Percentiles rank a stretch among this genome's conserved stretches.
Evolutionary conservation across 139 green algal species (phyloP).

Genomic region (Asterochloris erici): DNA sequence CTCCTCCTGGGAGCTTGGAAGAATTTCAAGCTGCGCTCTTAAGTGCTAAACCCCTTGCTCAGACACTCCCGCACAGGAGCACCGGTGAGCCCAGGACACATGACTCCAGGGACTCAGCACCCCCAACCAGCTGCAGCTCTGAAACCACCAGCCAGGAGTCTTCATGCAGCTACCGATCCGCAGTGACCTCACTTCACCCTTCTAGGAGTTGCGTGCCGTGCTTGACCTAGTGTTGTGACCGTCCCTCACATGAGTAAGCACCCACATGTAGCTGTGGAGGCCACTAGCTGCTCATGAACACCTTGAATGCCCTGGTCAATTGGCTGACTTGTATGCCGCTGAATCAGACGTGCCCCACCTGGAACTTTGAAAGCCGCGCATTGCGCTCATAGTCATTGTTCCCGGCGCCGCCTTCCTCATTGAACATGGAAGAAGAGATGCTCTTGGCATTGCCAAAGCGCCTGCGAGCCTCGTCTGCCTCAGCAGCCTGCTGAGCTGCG

Average conservation of each 20-base stretch:
- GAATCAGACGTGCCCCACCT: slow-evolving; percentile 4
- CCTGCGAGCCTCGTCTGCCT: slow-evolving; percentile 48
- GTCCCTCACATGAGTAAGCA: not conserved
- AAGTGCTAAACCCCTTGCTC: not conserved
- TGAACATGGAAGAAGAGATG: slow-evolving; percentile 72
- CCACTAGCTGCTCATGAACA: not conserved
- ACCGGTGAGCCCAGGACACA: too few relatives aligned
- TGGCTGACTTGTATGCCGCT: not conserved
- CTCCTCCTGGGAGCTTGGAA: too few relatives aligned
- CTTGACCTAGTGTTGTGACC: too few relatives aligned
- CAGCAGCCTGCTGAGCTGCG: slow-evolving; percentile 48
- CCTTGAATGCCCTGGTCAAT: not conserved
- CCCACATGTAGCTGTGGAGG: not conserved
- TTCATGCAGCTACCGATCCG: too few relatives aligned
- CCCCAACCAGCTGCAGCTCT: too few relatives aligned
- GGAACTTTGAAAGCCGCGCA: slow-evolving; percentile 37
- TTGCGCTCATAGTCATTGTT: slow-evolving; percentile 51
- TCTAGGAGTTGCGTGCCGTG: too few relatives aligned
- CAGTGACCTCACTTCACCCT: too few relatives aligned
- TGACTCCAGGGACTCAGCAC: too few relatives aligned
- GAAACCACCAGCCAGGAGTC: too few relatives aligned
- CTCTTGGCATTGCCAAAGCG: slow-evolving; percentile 87
- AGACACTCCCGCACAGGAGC: too few relatives aligned
- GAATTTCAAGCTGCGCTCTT: not conserved
- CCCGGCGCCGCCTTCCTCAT: slow-evolving; percentile 25